These are phyloP conservation scores for Primulina eburnea DNA, from an alignment of 257 asterid species.

Conservation along the genomic window DNA sequence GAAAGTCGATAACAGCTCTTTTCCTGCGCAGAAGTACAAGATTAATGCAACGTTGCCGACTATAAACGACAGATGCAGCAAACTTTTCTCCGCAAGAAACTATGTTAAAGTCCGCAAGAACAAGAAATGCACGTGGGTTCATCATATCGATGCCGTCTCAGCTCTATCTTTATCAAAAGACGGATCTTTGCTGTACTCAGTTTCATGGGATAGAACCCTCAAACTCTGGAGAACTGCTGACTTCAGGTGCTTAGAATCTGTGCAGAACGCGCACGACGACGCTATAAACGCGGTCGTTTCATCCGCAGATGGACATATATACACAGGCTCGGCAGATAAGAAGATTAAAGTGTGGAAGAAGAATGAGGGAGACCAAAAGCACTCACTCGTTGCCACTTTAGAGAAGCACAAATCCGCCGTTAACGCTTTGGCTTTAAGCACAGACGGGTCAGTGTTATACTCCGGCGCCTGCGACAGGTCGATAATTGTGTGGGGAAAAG, in stretches of 20 bases:
- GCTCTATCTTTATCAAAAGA: slow-evolving; percentile 53
- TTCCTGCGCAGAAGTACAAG: slow-evolving; percentile 26
- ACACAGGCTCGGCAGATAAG: slow-evolving; percentile 78
- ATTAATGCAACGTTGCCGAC: slow-evolving; percentile 55
- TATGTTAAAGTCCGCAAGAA: slow-evolving; percentile 62
- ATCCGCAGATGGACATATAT: slow-evolving; percentile 44
- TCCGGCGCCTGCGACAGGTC: slow-evolving; percentile 92
- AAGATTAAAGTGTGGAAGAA: slow-evolving; percentile 58
- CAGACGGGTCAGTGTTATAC: slow-evolving; percentile 53
- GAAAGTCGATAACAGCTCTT: slow-evolving; percentile 39
- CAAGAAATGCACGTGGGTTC: slow-evolving; percentile 70
- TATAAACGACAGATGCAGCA: slow-evolving; percentile 44
- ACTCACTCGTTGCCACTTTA: slow-evolving; percentile 37
- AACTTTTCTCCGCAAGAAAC: slow-evolving; percentile 43
- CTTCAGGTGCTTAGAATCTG: slow-evolving; percentile 63
- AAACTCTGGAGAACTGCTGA: slow-evolving; percentile 76
- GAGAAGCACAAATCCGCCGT: slow-evolving; percentile 73
- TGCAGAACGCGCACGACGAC: slow-evolving; percentile 67
- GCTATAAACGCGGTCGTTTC: slow-evolving; percentile 66
- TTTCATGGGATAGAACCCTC: slow-evolving; percentile 75
- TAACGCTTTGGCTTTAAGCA: slow-evolving; percentile 69
- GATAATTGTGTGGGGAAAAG: slow-evolving; percentile 67
- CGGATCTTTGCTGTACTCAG: slow-evolving; percentile 53
- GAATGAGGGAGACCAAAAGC: slow-evolving; percentile 32
- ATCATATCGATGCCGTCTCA: slow-evolving; percentile 73